Percentiles rank a stretch among this genome's conserved stretches.
Conservation (phyloP, 306 rosid species). For the Vigna trinervia region DNA sequence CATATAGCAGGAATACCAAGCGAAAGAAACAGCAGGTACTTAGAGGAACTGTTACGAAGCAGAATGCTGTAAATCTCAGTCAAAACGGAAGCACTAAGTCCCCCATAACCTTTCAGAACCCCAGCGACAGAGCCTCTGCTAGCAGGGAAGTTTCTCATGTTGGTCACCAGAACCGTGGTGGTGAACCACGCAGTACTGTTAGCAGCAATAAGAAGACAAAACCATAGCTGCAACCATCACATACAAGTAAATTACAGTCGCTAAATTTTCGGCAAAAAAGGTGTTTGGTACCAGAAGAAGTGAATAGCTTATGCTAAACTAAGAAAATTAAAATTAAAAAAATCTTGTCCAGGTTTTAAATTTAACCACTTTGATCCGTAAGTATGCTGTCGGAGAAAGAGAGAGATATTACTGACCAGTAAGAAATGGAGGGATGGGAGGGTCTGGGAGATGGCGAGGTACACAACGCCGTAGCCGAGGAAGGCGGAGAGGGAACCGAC, state of each 20-base stretch:
- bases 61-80: constrained; percentile 70
- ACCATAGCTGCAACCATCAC: constrained; percentile 60
- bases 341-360: no score
- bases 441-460: constrained; percentile 58
- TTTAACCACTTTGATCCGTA: no score
- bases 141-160: constrained; percentile 84
- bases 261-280: no score
- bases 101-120: constrained; percentile 78
- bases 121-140: constrained; percentile 77
- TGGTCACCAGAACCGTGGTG: constrained; percentile 80
- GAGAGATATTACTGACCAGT: constrained; percentile 46
- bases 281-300: no score
- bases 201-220: constrained; percentile 69
- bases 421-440: constrained; percentile 61
- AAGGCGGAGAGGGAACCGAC: constrained; percentile 68
- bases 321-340: no score
- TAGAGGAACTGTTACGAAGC: constrained; percentile 64
- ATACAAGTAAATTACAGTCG: neutral
- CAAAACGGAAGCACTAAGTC: constrained; percentile 78
- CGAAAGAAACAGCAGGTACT: constrained; percentile 62
- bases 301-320: no score
- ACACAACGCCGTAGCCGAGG: constrained; percentile 69
- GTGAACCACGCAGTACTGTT: constrained; percentile 79
- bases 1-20: constrained; percentile 71
- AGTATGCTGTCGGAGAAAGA: neutral